Base-by-base conservation (phyloP, 495 filamentous ascomycete species). In the Aspergillus conjunctus region DNA sequence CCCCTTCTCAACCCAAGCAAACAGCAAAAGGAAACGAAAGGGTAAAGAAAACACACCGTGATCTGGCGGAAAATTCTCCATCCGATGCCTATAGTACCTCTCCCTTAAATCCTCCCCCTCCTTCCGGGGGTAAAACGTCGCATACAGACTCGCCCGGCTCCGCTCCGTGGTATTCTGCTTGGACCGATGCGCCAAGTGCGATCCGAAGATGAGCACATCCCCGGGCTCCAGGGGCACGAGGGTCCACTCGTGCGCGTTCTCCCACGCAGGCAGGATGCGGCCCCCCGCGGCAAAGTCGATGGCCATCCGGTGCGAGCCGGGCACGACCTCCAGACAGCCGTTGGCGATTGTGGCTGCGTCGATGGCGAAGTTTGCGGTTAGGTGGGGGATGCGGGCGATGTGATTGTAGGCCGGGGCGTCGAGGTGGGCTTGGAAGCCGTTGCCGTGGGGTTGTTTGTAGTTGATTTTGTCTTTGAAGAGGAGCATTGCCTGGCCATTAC, bases 391-490 rank as follows among this genome's bases (percentile, higher is more conserved):
- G 22, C 70, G 62, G 14, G 73, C 73, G 54, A 79, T 76, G 56
- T 80, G 77, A 34, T 73, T 71, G 54, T 80, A 80, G 7, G 77
- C 77, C 1, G 73, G 71, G 18, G 75, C 74, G 57, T 80, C 77
- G 7, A 80, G 67, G 51, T 80, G 76, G 12, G 77, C 73, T 21
- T 68, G 58, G 66, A 77, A 80, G 14, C 75, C 76, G 37, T 76
- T 74, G 33, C 70, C 70, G 9, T 66, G 61, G 20, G 73, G 66
- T 44, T 73, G 70, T 52, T 77, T 77, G 60, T 77, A 75, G 65
- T 77, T 78, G 66, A 76, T 70, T 18, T 79, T 79, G 45, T 78
- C 75, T 58, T 79, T 79, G 70, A 80, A 80, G 10, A 80, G 70
- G 22, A 74, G 52, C 74, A 79, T 79, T 12, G 74, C 71, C 62